phyloP scores from a whole-genome alignment of 2,329 filamentous ascomycete species.

The Paecilomyces sp. region DNA sequence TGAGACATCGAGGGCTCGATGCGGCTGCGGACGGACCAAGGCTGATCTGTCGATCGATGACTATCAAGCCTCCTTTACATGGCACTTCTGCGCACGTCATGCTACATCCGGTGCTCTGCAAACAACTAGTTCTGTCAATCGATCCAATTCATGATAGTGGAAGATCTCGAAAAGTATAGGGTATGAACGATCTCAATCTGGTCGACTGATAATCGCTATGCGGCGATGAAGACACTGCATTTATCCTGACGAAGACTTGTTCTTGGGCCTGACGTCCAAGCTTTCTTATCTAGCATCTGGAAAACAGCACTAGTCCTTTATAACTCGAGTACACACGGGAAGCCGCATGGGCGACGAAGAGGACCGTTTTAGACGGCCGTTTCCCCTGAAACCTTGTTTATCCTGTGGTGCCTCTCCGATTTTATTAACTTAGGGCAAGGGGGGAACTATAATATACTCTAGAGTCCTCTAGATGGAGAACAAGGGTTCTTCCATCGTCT shows the following conservation, averaged over 20 bases:
- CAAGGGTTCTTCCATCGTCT: neutral
- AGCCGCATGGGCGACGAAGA: neutral
- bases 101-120: neutral
- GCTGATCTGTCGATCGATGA: neutral
- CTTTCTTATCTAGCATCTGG: neutral
- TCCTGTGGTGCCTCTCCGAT: neutral
- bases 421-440: too few relatives aligned
- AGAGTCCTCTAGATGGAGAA: neutral
- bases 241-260: neutral
- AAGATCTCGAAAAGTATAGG: neutral
- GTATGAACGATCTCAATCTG: neutral
- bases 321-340: neutral
- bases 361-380: neutral
- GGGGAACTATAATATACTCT: neutral
- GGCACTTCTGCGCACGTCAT: neutral
- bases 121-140: neutral
- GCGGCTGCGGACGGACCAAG: neutral
- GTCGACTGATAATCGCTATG: neutral
- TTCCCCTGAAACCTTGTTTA: neutral
- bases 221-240: neutral
- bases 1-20: neutral
- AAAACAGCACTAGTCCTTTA: neutral
- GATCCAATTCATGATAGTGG: neutral
- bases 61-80: neutral
- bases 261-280: neutral